These are phyloP conservation scores for Penicillium argentinense DNA, from an alignment of 495 filamentous ascomycete genomes.

Conservation along the genomic window DNA sequence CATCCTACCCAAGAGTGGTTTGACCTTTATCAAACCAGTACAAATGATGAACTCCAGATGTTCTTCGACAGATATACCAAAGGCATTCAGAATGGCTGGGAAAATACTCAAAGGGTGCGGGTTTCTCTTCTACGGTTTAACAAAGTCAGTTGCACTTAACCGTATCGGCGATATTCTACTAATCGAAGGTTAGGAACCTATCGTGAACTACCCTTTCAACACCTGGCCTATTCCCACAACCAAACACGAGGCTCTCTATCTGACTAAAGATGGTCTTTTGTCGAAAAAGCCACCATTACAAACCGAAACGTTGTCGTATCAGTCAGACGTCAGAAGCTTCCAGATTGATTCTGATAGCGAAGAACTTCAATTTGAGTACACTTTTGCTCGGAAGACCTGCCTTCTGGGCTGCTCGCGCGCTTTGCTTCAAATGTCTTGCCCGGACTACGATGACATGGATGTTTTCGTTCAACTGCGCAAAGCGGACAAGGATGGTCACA, in stretches of 20 bases:
- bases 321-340: too few relatives aligned
- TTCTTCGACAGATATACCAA: background rate
- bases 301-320: too few relatives aligned
- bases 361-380: slow-evolving; percentile 16
- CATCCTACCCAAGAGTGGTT: too few relatives aligned
- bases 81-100: slow-evolving; percentile 20
- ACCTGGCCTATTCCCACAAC: too few relatives aligned
- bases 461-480: slow-evolving; percentile 37
- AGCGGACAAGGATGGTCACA: slow-evolving; percentile 16
- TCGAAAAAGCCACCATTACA: too few relatives aligned
- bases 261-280: too few relatives aligned
- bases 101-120: slow-evolving; percentile 31
- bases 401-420: slow-evolving; percentile 33
- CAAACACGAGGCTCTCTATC: too few relatives aligned
- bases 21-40: too few relatives aligned
- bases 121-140: slow-evolving; percentile 12
- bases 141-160: too few relatives aligned
- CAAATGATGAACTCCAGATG: slow-evolving; percentile 17
- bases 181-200: too few relatives aligned
- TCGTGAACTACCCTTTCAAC: too few relatives aligned
- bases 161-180: slow-evolving; percentile 8
- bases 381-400: slow-evolving; percentile 20
- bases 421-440: slow-evolving; percentile 33
- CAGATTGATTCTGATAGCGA: background rate
- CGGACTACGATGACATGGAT: slow-evolving; percentile 34